phyloP scores from a whole-genome alignment of 306 rosid genomes.

The Comarum palustre region DNA sequence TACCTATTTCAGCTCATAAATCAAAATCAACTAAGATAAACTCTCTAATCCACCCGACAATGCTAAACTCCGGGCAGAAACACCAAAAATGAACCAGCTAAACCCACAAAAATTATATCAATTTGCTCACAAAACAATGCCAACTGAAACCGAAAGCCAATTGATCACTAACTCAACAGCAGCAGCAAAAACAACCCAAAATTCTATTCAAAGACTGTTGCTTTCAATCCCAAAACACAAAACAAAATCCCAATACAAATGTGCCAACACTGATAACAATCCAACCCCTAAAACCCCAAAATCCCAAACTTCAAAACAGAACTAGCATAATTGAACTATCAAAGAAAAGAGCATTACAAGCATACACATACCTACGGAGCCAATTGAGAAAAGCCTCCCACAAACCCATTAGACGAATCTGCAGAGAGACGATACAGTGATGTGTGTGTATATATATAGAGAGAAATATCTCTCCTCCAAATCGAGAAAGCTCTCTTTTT shows the following conservation, averaged over 20 bases:
- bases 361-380: slow-evolving; percentile 72
- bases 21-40: neutral
- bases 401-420: slow-evolving; percentile 51
- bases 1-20: neutral
- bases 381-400: slow-evolving; percentile 88
- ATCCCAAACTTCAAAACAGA: neutral
- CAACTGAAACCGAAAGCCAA: neutral
- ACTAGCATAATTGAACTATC: neutral
- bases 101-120: neutral
- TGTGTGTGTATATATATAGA: slow-evolving; percentile 1
- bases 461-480: slow-evolving; percentile 24
- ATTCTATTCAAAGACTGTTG: neutral
- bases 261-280: neutral
- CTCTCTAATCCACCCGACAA: neutral
- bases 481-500: slow-evolving; percentile 14
- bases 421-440: neutral
- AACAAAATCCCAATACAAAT: neutral
- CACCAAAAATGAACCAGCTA: neutral
- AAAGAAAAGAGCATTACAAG: neutral
- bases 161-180: neutral
- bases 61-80: neutral
- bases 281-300: neutral
- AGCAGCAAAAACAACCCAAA: neutral
- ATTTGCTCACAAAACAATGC: neutral
- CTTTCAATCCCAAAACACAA: neutral